Evolutionary conservation across 2,329 filamentous ascomycete species (phyloP).

Genomic region (Calonectria crousiana): DNA sequence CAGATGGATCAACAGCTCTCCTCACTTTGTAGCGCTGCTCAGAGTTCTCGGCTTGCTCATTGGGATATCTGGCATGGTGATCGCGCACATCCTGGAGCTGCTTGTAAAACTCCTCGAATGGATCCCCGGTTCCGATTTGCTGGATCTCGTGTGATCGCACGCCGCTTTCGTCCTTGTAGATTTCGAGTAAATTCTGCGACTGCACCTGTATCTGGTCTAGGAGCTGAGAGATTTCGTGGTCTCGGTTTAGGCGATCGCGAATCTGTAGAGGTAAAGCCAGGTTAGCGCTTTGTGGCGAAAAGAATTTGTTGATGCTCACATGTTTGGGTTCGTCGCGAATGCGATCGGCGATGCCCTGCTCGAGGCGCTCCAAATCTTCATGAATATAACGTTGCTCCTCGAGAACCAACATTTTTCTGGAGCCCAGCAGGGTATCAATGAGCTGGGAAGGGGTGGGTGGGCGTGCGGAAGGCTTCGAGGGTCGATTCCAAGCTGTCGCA

Average conservation of each 20-base stretch:
- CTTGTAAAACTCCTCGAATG: slow-evolving; percentile 92
- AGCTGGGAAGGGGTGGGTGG: no score
- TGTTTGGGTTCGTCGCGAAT: slow-evolving; percentile 90
- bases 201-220: slow-evolving; percentile 89
- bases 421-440: background rate
- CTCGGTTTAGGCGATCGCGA: slow-evolving; percentile 87
- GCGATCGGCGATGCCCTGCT: slow-evolving; percentile 92
- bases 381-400: slow-evolving; percentile 96
- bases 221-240: slow-evolving; percentile 92
- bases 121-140: slow-evolving; percentile 84
- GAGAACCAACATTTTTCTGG: slow-evolving; percentile 78
- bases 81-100: slow-evolving; percentile 85
- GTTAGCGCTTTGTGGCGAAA: slow-evolving; percentile 30
- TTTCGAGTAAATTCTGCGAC: slow-evolving; percentile 81
- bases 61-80: slow-evolving; percentile 91
- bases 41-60: slow-evolving; percentile 94
- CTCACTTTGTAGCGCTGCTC: slow-evolving; percentile 88
- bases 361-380: slow-evolving; percentile 95
- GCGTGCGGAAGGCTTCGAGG: background rate
- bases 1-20: slow-evolving; percentile 73
- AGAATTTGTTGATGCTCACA: slow-evolving; percentile 62
- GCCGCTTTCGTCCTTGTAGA: slow-evolving; percentile 85
- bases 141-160: slow-evolving; percentile 84
- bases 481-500: slow-evolving; percentile 1
- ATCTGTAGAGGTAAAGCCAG: slow-evolving; percentile 66